These are phyloP conservation scores for Murraya paniculata DNA, from an alignment of 345 rosid genomes.

Conservation along the genomic window DNA sequence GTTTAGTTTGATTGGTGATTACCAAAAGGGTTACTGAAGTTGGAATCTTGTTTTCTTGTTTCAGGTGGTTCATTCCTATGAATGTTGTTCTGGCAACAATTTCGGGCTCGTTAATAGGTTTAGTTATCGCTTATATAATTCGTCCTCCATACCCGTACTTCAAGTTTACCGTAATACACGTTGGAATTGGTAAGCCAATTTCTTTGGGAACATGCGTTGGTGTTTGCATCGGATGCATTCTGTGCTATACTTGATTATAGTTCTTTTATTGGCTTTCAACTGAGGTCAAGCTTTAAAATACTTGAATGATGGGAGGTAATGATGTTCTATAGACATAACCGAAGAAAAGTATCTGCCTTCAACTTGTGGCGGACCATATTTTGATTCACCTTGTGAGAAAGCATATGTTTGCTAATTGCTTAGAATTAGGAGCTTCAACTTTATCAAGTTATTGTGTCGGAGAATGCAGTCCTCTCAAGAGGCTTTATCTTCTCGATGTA, in stretches of 20 bases:
- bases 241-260: not conserved
- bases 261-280: not conserved
- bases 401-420: not conserved
- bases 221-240: not conserved
- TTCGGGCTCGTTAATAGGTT: slow-evolving; percentile 82
- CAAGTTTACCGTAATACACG: slow-evolving; percentile 84
- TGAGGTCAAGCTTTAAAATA: not conserved
- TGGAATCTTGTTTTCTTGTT: not conserved
- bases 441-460: not conserved
- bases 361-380: not conserved
- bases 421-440: not conserved
- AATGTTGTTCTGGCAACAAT: slow-evolving; percentile 73
- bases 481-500: not conserved
- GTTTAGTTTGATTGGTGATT: not conserved
- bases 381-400: not conserved
- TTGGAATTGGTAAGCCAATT: slow-evolving; percentile 72
- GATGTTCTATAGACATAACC: not conserved
- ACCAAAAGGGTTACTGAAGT: not conserved
- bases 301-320: not conserved
- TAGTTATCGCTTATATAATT: slow-evolving; percentile 52
- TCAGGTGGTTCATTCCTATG: slow-evolving; percentile 98
- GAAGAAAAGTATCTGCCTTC: not conserved
- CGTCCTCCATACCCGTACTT: slow-evolving; percentile 95
- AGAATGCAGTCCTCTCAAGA: not conserved
- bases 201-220: not conserved